Evolutionary conservation across 345 rosid genomes (phyloP), one percentile per base, ranked within the genome.

Genomic region (Physaria fendleri): DNA sequence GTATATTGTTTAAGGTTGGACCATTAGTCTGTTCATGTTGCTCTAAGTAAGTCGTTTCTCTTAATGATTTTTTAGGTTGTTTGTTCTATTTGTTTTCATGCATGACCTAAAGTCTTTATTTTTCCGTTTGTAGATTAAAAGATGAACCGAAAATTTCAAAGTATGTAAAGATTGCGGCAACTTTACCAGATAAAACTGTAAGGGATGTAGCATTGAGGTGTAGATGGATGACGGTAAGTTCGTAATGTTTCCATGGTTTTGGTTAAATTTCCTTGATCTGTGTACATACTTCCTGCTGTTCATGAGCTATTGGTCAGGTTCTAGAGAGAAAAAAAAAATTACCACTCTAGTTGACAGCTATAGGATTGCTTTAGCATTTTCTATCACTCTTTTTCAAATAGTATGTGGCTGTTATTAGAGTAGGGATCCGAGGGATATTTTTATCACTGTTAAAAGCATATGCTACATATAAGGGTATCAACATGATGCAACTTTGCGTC

Each of bases 191-290:
- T 47, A 93, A 87, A 76, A 85, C 95, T 50, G 97, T 93, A 6
- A 81, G 99, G 28, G 99, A 93, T 76, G 99, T 93, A 66, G 99
- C 99, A 43, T 71, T 93, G 83, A 87, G 99, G 87, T 89, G 97
- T 68, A 78, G 97, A 66, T 93, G 99, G 74, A 70, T 70, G 74
- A 33, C 64, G 59, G 74, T 70, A 56, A 63, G 74, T 54, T 68
- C 16, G 1, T 59, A 15, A 25, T 43, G 17, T 35, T 59, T 0
- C 51, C 2, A 73, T 51, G 54, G 29, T 68, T 42, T 67, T 2
- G 3, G 8, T 23, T 32, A 42, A 1, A 38, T n/a, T 60, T 28
- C 6, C 25, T 50, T 68, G 43, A 18, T 18, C 9, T 46, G 27
- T 65, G 23, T 35, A 8, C 13, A 28, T 59, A 40, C 43, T 18